Conservation (phyloP, 345 rosid species). For the Eutrema yunnanense region DNA sequence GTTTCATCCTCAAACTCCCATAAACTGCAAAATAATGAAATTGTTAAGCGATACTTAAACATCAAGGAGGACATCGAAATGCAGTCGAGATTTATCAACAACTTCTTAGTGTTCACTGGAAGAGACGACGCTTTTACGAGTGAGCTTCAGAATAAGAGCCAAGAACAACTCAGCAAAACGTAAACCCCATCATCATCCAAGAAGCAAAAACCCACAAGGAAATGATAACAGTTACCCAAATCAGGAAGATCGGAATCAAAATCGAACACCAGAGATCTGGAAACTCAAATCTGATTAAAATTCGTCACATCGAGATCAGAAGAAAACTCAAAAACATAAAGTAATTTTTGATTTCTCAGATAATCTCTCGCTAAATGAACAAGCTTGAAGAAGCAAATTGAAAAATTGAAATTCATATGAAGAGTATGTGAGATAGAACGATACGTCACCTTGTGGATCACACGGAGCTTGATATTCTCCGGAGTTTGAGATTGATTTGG, state of each 20-base stretch:
- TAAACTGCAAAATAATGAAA: not conserved
- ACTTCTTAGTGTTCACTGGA: no score
- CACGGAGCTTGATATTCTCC: slow-evolving; percentile 7
- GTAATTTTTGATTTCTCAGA: not conserved
- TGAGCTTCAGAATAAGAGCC: not conserved
- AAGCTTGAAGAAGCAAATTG: not conserved
- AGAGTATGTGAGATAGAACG: not conserved
- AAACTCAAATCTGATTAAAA: not conserved
- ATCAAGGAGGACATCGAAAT: not conserved
- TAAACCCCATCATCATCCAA: slow-evolving; percentile 11
- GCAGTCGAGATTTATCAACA: no score
- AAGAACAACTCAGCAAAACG: not conserved
- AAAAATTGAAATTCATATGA: not conserved
- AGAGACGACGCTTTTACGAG: no score
- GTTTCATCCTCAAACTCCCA: slow-evolving; percentile 24
- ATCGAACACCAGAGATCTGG: slow-evolving; percentile 2
- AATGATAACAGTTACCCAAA: not conserved
- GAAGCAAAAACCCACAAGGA: not conserved
- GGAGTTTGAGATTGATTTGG: slow-evolving; percentile 4
- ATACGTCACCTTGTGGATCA: slow-evolving; percentile 18
- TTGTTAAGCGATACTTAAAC: not conserved
- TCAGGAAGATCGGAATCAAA: not conserved
- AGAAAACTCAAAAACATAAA: not conserved
- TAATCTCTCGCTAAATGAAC: not conserved
- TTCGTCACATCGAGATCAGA: slow-evolving; percentile 3